These are phyloP conservation scores for Nakazawaea siamensis DNA, from an alignment of 805 yeast species.

Conservation along the genomic window DNA sequence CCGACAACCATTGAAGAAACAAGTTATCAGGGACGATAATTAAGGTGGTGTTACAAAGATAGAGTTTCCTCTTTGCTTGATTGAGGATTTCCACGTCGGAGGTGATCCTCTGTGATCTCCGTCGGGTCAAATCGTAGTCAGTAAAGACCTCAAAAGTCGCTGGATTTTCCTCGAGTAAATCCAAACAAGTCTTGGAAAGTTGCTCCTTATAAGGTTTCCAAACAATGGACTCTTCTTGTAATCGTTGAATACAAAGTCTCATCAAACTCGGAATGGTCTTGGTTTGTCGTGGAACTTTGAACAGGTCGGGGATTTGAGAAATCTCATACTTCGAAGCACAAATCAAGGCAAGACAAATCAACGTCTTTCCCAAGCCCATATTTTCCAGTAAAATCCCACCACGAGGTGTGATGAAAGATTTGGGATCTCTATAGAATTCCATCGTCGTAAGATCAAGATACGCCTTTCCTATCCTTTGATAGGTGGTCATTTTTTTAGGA, in stretches of 20 bases:
- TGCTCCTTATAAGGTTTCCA: conserved; percentile 43
- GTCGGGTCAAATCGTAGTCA: conserved; percentile 3
- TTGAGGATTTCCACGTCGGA: conserved; percentile 11
- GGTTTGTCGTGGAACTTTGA: background rate
- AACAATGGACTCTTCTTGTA: conserved; percentile 42
- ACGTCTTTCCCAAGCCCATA: conserved; percentile 63
- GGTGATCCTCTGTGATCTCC: conserved; percentile 1
- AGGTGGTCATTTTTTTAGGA: conserved; percentile 13
- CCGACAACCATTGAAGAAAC: conserved; percentile 57
- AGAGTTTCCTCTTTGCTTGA: conserved; percentile 19
- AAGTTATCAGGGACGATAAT: conserved; percentile 61
- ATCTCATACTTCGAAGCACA: conserved; percentile 47
- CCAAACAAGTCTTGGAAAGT: conserved; percentile 35
- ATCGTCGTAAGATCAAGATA: conserved; percentile 28
- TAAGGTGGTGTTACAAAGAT: conserved; percentile 45
- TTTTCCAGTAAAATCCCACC: conserved; percentile 63
- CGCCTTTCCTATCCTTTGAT: conserved; percentile 12
- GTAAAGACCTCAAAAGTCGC: conserved; percentile 32
- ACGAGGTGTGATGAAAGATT: conserved; percentile 36
- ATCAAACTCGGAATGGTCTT: conserved; percentile 17
- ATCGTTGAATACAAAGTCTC: conserved; percentile 32
- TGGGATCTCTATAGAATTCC: conserved; percentile 28
- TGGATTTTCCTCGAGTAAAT: conserved; percentile 26
- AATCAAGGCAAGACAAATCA: conserved; percentile 49
- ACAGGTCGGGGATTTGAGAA: conserved; percentile 33